Conservation (phyloP, 2,329 filamentous ascomycete species). For the Fusarium sp. region DNA sequence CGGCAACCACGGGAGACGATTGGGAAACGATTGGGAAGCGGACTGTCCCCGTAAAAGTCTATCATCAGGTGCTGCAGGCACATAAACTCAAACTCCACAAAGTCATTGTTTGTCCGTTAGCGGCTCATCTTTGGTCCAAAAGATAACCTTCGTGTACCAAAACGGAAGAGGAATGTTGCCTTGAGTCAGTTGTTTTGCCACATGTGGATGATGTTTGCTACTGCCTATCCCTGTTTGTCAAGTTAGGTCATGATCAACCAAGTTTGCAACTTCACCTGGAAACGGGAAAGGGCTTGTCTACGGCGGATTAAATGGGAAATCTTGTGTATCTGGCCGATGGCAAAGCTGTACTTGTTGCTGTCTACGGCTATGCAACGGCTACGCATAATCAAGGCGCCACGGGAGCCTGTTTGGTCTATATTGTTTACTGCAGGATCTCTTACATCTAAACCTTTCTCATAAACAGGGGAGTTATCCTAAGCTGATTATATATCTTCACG, state of each 20-base stretch:
- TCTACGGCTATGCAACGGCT: background rate
- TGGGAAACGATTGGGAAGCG: background rate
- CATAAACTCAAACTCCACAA: constrained; percentile 21
- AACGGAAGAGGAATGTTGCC: background rate
- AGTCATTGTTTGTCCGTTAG: constrained; percentile 1
- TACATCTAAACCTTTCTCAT: background rate
- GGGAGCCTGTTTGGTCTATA: background rate
- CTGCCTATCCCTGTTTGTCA: background rate
- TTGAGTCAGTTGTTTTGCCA: constrained; percentile 26
- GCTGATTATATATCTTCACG: background rate
- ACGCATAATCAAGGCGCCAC: background rate
- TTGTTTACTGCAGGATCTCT: background rate
- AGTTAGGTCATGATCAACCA: background rate
- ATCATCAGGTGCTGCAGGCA: constrained; percentile 11
- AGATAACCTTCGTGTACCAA: constrained; percentile 5
- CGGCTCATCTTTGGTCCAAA: background rate
- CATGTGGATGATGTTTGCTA: background rate
- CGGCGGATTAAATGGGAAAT: background rate
- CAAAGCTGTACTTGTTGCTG: background rate
- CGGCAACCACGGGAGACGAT: background rate
- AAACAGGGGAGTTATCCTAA: background rate
- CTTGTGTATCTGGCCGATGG: background rate
- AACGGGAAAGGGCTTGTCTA: background rate
- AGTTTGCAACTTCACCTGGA: background rate
- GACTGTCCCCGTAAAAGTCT: background rate